Evolutionary conservation across 2,329 filamentous ascomycete genomes (phyloP).

Genomic region (Scedosporium aurantiacum): DNA sequence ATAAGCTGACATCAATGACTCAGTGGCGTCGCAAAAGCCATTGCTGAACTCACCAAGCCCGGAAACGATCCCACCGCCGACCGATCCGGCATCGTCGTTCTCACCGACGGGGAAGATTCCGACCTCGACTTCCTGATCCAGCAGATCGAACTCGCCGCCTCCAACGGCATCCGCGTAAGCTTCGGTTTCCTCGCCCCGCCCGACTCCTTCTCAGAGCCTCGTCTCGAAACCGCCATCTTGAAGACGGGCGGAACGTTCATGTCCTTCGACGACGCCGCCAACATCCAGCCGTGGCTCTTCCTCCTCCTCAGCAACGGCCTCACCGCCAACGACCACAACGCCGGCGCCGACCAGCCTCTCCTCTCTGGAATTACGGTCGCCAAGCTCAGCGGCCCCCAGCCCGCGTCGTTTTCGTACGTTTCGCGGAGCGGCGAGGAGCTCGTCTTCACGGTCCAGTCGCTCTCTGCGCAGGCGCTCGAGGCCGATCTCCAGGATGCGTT

Average conservation of each 20-base stretch:
- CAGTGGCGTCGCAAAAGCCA: conserved; percentile 12
- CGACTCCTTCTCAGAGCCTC: conserved; percentile 6
- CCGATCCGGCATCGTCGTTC: conserved; percentile 12
- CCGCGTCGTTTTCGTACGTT: conserved; percentile 9
- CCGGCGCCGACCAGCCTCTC: conserved; percentile 7
- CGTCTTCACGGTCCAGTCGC: conserved; percentile 9
- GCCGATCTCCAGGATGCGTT: conserved; percentile 7
- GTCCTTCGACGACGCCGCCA: conserved; percentile 11
- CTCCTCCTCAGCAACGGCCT: conserved; percentile 12
- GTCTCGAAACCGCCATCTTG: conserved; percentile 8
- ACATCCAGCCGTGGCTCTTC: conserved; percentile 12
- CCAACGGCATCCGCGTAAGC: conserved; percentile 12
- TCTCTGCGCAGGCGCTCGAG: conserved; percentile 8
- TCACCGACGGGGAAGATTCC: conserved; percentile 13
- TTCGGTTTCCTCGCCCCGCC: conserved; percentile 12
- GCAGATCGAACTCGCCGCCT: conserved; percentile 8
- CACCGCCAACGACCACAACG: conserved; percentile 7
- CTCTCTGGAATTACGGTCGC: conserved; percentile 11
- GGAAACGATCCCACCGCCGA: conserved; percentile 7
- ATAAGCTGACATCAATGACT: background rate
- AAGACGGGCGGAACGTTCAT: conserved; percentile 11
- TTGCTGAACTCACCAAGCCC: conserved; percentile 9
- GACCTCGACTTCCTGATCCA: conserved; percentile 7
- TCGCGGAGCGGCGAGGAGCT: conserved; percentile 9
- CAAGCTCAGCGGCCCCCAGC: conserved; percentile 7